Base-by-base conservation (phyloP, 2,329 filamentous ascomycete species). In the Cyphellophora europaea region DNA sequence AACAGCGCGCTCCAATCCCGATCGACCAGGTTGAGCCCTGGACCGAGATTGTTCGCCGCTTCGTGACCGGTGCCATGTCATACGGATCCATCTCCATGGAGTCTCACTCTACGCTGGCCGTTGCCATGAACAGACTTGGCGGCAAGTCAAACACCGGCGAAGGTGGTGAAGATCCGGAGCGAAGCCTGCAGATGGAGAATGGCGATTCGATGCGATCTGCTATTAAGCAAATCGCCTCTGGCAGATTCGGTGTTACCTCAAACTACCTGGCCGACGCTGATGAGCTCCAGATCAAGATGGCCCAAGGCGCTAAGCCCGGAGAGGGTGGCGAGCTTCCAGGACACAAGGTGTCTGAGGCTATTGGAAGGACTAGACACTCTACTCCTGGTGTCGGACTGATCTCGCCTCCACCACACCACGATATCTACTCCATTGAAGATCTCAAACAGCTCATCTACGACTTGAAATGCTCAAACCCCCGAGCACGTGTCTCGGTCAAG, bases 51-150 rank as follows among this genome's bases (percentile, higher is more conserved):
- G 89, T 95, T 30, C 83, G 89, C 47, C 83, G 89, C 44, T 95
- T 95, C 67, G 91, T 89, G 52, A 95, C 89, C 25, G 89, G 89
- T 57, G 89, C 89, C 50, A 96, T 96, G 89, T 96, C 89, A 3
- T 96, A 96, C 56, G 89, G 89, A 31, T 95, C 89, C 27, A 96
- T 96, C 53, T 95, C 89, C 5, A 94, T 95, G 86, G 89, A 96
- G 60, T 89, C 89, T 35, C 89, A 96, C 66, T 94, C 89, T 12
- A 95, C 89, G 10, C 69, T 96, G 32, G 89, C 89, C 47, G 81
- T 96, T 37, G 89, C 89, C 46, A 94, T 96, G 88, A 96, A 96
- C 66, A 75, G 89, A 49, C 74, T 96, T 27, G 89, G 89, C 27
- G 89, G 89, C 52, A 96, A 95, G 66, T 95, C 88, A 27, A 96